Conservation (phyloP, 495 filamentous ascomycete genomes). For the Aspergillus affinis region DNA sequence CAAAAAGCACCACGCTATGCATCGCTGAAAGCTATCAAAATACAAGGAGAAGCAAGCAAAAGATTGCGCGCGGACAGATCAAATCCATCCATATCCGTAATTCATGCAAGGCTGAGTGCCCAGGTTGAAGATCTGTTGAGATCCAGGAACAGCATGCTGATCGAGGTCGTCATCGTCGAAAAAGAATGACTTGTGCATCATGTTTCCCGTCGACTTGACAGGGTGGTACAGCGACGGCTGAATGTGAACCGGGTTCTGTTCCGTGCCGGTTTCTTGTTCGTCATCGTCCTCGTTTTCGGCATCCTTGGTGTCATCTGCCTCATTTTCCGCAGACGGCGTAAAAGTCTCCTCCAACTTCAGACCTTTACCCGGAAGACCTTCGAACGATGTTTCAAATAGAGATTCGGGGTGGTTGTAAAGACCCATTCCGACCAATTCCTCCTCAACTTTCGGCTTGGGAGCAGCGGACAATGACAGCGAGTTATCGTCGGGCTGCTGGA, state of each 20-base stretch:
- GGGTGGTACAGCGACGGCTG: constrained; percentile 24
- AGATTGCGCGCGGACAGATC: constrained; percentile 14
- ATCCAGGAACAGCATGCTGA: constrained; percentile 28
- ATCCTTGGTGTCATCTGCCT: constrained; percentile 43
- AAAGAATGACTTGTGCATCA: constrained; percentile 49
- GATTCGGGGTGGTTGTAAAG: constrained; percentile 70
- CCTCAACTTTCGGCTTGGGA: constrained; percentile 48
- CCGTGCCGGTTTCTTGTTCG: constrained; percentile 20
- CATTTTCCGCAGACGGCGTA: constrained; percentile 64
- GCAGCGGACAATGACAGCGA: constrained; percentile 5
- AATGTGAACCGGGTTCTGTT: constrained; percentile 2
- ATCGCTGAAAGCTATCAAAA: constrained; percentile 17
- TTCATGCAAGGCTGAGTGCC: constrained; percentile 36
- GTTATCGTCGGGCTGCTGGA: constrained; percentile 42
- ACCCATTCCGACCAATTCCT: constrained; percentile 81
- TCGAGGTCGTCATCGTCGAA: constrained; percentile 42
- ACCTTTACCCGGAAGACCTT: constrained; percentile 59
- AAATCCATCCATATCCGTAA: constrained; percentile 47
- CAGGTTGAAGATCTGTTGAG: constrained; percentile 32
- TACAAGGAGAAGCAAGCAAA: constrained; percentile 17
- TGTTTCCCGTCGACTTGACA: constrained; percentile 31
- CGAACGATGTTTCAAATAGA: constrained; percentile 47
- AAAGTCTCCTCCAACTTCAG: constrained; percentile 84
- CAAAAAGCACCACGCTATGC: constrained; percentile 43
- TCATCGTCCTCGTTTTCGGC: constrained; percentile 45